Base-by-base conservation (phyloP, 75 land plant species). In the Pinus tabuliformis region DNA sequence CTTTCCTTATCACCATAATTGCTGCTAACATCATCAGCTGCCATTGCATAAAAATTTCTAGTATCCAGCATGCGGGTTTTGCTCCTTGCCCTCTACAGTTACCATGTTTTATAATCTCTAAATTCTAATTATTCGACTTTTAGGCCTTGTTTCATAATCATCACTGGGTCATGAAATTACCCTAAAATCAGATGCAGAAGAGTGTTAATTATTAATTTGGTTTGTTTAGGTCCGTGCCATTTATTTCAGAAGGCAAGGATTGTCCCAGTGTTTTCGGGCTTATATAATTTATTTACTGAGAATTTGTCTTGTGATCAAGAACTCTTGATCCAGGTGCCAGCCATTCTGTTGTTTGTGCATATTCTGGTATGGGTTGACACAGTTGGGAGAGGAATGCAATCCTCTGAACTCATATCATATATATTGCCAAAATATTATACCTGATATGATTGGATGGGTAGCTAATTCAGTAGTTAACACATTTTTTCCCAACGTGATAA, bases 1-100 rank as follows among this genome's bases (percentile, higher is more conserved):
- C 52, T 49, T 9, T 11, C 12, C 54, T 49, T 49, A 49, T 49
- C 54, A 49, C 54, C 54, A 49, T 49, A 49, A 49, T 49, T 49
- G 54, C 12, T 49, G 54, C 54, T 49, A 49, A 49, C 54, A 49
- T 49, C 54, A 49, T 49, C 12, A 49, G 54, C 12, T 49, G 54
- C 54, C 12, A 49, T 49, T 49, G 54, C 54, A 49, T 9, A 49
- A 49, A 49, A 49, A 49, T 1, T 49, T 49, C 54, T 49, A 64
- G 68, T 64, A 64, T 64, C 68, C 39, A 36, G 68, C 37, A 16
- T n/a, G 71, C 20, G 71, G 71, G 71, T 68, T 68, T 68, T n/a
- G 71, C 2, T 39, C 71, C 36, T 68, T 36, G 39, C 49, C 6
- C 36, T 49, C 54, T 49, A 49, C 54, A 30, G 36, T 42, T n/a